These are phyloP conservation scores for Fusarium praegraminearum DNA, from an alignment of 2,329 filamentous ascomycete genomes.

Conservation along the genomic window DNA sequence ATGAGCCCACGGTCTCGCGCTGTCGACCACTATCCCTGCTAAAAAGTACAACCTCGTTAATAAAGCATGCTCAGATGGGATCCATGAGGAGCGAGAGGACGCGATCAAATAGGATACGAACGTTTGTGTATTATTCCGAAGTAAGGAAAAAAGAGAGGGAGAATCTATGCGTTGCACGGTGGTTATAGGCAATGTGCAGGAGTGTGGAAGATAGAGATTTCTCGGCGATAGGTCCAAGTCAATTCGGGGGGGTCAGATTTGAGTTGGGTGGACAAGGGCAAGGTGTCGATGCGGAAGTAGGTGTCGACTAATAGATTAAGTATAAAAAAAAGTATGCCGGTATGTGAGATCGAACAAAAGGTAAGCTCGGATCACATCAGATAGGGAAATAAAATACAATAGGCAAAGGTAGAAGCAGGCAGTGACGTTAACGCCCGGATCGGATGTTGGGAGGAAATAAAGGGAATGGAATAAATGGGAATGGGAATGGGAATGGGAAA, in stretches of 20 bases:
- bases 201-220: conserved; percentile 32
- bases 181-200: conserved; percentile 26
- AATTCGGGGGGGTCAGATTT: conserved; percentile 9
- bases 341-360: conserved; percentile 12
- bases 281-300: conserved; percentile 1
- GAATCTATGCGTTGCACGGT: conserved; percentile 32
- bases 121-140: background rate
- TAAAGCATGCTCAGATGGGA: conserved; percentile 14
- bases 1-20: conserved; percentile 43
- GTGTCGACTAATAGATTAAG: conserved; percentile 15
- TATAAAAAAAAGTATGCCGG: conserved; percentile 1
- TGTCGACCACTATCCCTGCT: conserved; percentile 36
- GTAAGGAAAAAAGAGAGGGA: conserved; percentile 3
- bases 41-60: conserved; percentile 25
- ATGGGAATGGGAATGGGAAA: conserved; percentile 24
- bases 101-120: conserved; percentile 6
- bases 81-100: conserved; percentile 3
- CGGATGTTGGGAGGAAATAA: conserved; percentile 14
- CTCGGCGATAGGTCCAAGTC: conserved; percentile 13
- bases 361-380: conserved; percentile 26
- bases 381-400: background rate
- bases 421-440: conserved; percentile 22
- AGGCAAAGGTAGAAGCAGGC: background rate
- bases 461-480: conserved; percentile 20
- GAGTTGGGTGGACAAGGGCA: conserved; percentile 7